These are phyloP conservation scores for Paraphoma chrysanthemicola DNA, from an alignment of 2,329 filamentous ascomycete genomes.

Conservation along the genomic window DNA sequence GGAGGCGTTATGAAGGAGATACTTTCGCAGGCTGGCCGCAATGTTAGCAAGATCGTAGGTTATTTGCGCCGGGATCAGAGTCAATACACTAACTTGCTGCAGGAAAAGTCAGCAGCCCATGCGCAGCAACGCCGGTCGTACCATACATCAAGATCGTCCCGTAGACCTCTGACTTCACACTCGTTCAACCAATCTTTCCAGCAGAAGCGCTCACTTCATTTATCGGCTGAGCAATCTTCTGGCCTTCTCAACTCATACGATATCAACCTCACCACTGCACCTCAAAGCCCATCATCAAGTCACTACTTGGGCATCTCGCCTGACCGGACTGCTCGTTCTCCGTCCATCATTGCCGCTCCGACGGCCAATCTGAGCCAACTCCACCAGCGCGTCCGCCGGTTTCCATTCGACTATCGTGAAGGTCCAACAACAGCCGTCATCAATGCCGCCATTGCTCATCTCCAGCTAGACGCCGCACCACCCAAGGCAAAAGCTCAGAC, in stretches of 20 bases:
- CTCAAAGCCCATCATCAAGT: constrained; percentile 33
- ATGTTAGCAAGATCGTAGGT: constrained; percentile 49
- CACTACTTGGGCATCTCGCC: constrained; percentile 69
- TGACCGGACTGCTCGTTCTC: constrained; percentile 67
- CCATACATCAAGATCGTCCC: constrained; percentile 43
- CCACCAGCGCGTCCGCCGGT: constrained; percentile 56
- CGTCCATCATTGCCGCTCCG: constrained; percentile 69
- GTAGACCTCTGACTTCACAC: constrained; percentile 15
- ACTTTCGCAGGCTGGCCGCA: constrained; percentile 55
- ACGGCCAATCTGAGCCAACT: constrained; percentile 53
- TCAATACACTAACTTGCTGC: constrained; percentile 3
- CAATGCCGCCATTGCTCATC: constrained; percentile 56
- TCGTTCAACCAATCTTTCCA: constrained; percentile 3
- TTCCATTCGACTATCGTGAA: constrained; percentile 67
- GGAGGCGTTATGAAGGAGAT: constrained; percentile 71
- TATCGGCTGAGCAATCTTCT: constrained; percentile 62
- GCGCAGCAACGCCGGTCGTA: constrained; percentile 58
- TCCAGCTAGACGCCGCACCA: constrained; percentile 60
- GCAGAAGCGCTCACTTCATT: constrained; percentile 62
- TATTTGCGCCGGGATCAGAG: not conserved
- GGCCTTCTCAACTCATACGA: constrained; percentile 62
- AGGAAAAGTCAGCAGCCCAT: constrained; percentile 46
- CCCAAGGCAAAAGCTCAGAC: constrained; percentile 55
- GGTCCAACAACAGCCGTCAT: constrained; percentile 50
- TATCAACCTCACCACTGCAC: constrained; percentile 55